A percentile compares a stretch with the other conserved stretches of the same genome.
phyloP scores from a whole-genome alignment of 371 early-diverging fungal genomes.

The Actinomortierella wolfii region DNA sequence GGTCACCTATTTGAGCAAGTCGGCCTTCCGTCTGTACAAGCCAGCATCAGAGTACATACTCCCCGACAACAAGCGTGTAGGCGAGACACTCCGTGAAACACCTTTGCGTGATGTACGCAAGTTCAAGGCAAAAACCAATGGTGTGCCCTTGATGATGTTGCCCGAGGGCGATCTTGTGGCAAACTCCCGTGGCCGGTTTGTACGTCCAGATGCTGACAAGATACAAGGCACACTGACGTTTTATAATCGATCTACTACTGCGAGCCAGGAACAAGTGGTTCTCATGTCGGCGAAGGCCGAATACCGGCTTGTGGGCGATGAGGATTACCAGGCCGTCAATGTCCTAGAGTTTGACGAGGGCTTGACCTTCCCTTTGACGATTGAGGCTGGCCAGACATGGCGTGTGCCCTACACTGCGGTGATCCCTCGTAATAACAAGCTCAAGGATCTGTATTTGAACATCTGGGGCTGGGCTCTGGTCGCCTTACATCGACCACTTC shows the following conservation, averaged over 20 bases:
- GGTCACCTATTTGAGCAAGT: slow-evolving; percentile 22
- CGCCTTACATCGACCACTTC: slow-evolving; percentile 43
- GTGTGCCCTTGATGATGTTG: slow-evolving; percentile 17
- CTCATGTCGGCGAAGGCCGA: slow-evolving; percentile 39
- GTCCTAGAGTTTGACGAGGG: neutral
- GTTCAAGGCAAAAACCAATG: slow-evolving; percentile 25
- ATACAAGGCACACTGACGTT: slow-evolving; percentile 35
- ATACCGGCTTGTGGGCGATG: slow-evolving; percentile 49
- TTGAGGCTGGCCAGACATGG: slow-evolving; percentile 37
- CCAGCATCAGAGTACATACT: slow-evolving; percentile 40
- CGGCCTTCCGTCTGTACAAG: slow-evolving; percentile 41
- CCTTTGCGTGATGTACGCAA: slow-evolving; percentile 31
- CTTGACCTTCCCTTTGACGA: slow-evolving; percentile 27
- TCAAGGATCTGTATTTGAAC: slow-evolving; percentile 19
- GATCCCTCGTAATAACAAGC: slow-evolving; percentile 31
- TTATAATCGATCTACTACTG: slow-evolving; percentile 42
- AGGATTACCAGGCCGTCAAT: slow-evolving; percentile 25
- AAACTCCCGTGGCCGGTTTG: slow-evolving; percentile 23
- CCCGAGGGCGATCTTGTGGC: slow-evolving; percentile 40
- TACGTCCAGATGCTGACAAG: slow-evolving; percentile 35
- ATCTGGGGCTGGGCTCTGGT: slow-evolving; percentile 44
- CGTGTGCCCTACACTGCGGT: slow-evolving; percentile 34
- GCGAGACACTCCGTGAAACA: slow-evolving; percentile 20
- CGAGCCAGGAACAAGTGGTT: slow-evolving; percentile 32
- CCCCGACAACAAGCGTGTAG: slow-evolving; percentile 32